Conservation (phyloP, 345 rosid species). For the Capsella bursapastoris region DNA sequence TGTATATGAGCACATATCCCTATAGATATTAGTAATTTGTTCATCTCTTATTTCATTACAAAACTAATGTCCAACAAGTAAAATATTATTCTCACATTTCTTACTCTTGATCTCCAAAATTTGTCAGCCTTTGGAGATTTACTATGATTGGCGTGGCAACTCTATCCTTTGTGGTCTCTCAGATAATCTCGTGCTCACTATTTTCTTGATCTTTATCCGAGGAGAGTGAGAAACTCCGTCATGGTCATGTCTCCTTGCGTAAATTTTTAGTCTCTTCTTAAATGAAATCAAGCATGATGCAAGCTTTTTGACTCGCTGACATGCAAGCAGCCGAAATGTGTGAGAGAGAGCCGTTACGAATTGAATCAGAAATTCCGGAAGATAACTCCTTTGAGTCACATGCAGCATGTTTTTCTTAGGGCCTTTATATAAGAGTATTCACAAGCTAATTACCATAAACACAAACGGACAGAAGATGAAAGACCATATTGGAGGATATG, state of each 20-base stretch:
- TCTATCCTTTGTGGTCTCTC: constrained; percentile 12
- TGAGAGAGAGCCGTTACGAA: constrained; percentile 33
- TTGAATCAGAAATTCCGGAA: constrained; percentile 34
- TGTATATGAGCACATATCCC: constrained; percentile 36
- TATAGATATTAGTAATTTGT: constrained; percentile 14
- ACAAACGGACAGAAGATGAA: constrained; percentile 28
- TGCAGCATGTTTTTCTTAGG: constrained; percentile 30
- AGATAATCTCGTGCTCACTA: constrained; percentile 1
- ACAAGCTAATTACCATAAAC: constrained; percentile 7
- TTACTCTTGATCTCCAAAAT: background rate
- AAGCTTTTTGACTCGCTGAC: constrained; percentile 27
- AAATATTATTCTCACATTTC: background rate
- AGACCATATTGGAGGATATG: constrained; percentile 5
- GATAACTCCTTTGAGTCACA: constrained; percentile 37
- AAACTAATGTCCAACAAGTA: background rate
- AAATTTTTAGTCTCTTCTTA: constrained; percentile 9
- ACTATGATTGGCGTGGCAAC: constrained; percentile 1
- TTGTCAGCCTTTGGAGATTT: background rate
- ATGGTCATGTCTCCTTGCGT: constrained; percentile 32
- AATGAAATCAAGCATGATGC: constrained; percentile 35
- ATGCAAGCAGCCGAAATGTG: constrained; percentile 39
- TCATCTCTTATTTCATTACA: background rate
- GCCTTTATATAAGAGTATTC: constrained; percentile 17
- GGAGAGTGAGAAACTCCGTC: constrained; percentile 17
- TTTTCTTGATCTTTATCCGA: constrained; percentile 33